Evolutionary conservation across 495 filamentous ascomycete genomes (phyloP), one percentile per base, ranked within the genome.

Genomic region (Neurospora hispaniola): DNA sequence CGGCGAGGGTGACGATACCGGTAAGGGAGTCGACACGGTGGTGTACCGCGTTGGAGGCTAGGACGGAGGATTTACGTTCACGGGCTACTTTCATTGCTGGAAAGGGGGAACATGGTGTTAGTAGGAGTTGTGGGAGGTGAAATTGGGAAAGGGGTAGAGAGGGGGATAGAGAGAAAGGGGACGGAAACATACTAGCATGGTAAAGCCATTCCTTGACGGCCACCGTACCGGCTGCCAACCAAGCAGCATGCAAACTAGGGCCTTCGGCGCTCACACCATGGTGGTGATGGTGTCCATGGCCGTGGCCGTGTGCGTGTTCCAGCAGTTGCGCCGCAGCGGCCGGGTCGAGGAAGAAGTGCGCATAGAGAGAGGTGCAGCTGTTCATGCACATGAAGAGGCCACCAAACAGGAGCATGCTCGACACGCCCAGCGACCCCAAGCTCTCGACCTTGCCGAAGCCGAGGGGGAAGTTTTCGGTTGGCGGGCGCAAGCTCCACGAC

Each of bases 371-470:
- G 74, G 93, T 83, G 73, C 90, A 85, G 72, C 92, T 91, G 79
- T 92, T 89, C 80, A 91, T 86, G 72, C 94, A 93, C 92, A 99
- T 97, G 76, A 94, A 93, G 42, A 97, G 81, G 35, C 96, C 96
- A 62, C 96, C 96, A 70, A 88, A 88, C 18, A 98, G 87, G 75
- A 99, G 84, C 78, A 99, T 89, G 62, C 93, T 90, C 73, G 93
- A 97, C 23, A 99, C 96, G 16, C 96, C 96, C 76, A 99, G 80
- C 16, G 93, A 94, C 14, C 96, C 96, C 80, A 99, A 84, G 76
- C 93, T 96, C 84, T 99, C 96, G n/a, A 99, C 87, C 84, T 99
- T 99, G 73, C 96, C 96, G 78, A 96, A 99, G 6, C 96, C 96
- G 77, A 88, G 86, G 18, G 96, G 96, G 80, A 97, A 98, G 42